Percentiles rank a stretch among this genome's conserved stretches.
These are phyloP conservation scores for Lipomyces anomalus DNA, from an alignment of 805 yeast genomes.

Conservation along the genomic window DNA sequence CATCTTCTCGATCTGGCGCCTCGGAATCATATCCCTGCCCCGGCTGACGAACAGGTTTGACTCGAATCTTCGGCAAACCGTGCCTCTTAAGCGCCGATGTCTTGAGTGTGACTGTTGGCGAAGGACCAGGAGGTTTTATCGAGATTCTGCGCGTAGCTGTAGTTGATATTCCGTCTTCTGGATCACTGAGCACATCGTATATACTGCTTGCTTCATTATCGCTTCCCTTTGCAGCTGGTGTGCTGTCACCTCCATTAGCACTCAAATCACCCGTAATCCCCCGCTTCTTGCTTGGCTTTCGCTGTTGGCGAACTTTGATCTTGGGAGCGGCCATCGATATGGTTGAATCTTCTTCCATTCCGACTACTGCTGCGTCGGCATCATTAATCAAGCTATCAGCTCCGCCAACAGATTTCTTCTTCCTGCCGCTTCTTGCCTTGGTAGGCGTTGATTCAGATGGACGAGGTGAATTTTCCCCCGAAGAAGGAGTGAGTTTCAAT, in stretches of 20 bases:
- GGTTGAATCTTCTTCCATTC: too few relatives aligned
- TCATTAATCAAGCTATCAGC: too few relatives aligned
- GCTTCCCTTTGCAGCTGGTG: constrained; percentile 7
- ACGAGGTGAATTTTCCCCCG: too few relatives aligned
- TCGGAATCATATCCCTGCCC: constrained; percentile 97
- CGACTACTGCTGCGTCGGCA: too few relatives aligned
- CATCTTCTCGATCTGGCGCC: constrained; percentile 93
- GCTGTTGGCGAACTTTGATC: background rate
- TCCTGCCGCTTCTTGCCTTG: too few relatives aligned
- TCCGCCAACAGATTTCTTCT: too few relatives aligned
- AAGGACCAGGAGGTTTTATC: constrained; percentile 17
- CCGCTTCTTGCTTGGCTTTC: background rate
- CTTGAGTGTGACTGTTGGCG: too few relatives aligned
- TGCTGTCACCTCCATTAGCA: constrained; percentile 18
- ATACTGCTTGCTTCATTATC: background rate
- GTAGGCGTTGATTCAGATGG: too few relatives aligned
- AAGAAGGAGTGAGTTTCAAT: too few relatives aligned
- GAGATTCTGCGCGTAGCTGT: constrained; percentile 18
- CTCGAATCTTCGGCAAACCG: constrained; percentile 43
- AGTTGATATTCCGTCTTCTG: background rate
- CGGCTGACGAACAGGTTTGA: constrained; percentile 62
- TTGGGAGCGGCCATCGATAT: background rate
- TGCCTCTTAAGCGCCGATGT: constrained; percentile 4
- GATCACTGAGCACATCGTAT: constrained; percentile 2
- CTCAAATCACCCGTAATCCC: constrained; percentile 14